Base-by-base conservation (phyloP, 805 yeast genomes). In the Komagataella ulmi region DNA sequence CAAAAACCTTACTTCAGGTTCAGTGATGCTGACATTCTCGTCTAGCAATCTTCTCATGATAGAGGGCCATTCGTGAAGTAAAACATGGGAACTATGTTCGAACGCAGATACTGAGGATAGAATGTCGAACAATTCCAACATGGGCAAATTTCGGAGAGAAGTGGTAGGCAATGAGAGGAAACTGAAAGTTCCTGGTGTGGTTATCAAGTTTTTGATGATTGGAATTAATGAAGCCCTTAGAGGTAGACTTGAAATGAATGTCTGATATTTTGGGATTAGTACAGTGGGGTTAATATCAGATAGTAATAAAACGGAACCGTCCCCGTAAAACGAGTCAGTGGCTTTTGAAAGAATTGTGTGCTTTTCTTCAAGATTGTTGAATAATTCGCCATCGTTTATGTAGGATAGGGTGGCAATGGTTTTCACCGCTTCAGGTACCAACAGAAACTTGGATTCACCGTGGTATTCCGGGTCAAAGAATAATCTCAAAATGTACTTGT, bases 1-100 rank as follows among this genome's bases (percentile, higher is more conserved):
- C 24, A 54, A 23, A 5, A 54, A 51, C 61, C 62, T 61, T 17
- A 61, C 50, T 14, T 59, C 59, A 5, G 57, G 50, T 51, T 58
- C 59, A 17, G 47, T 50, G 19, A 60, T 53, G 23, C 51, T 45
- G 17, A 51, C 53, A 47, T 53, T 54, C 8, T 62, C 64, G 47
- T 61, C 60, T 10, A 67, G 53, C 45, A 67, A 49, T 19, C 52
- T 52, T 40, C 60, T 60, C 61, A 67, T 55, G 10, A 61, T 55
- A 6, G 50, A 46, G 1, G 69, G 63, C 68, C 68, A 67, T 1
- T 52, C 51, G 10, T 50, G 48, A 2, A 65, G 51, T 8, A 70
- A 53, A 18, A 55, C 61, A 1, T 49, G 30, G 8, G 56, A 45
- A 3, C 67, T 62, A 55, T 63, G 59, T 1, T 57, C 44, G 2